phyloP scores from a whole-genome alignment of 768 basidiomycete species.

The Asterophora parasitica region DNA sequence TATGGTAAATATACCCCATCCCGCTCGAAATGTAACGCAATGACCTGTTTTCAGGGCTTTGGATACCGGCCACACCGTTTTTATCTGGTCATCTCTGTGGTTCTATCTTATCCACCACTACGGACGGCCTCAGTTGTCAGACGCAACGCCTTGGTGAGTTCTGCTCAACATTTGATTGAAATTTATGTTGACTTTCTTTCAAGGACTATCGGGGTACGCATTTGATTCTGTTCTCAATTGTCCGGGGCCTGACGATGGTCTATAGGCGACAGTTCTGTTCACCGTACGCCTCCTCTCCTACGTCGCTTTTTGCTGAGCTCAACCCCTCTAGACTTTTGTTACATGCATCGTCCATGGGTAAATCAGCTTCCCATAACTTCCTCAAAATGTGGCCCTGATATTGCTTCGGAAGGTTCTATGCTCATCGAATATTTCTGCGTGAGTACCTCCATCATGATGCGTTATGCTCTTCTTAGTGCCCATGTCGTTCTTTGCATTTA shows the following conservation, averaged over 20 bases:
- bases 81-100: constrained; percentile 12
- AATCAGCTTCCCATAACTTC: not conserved
- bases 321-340: not conserved
- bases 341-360: not conserved
- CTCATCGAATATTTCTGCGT: constrained; percentile 4
- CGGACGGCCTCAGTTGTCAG: not conserved
- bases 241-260: too few relatives aligned
- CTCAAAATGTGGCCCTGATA: not conserved
- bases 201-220: not conserved
- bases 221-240: too few relatives aligned
- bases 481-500: not conserved
- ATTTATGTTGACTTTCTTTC: not conserved
- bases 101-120: constrained; percentile 5
- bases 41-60: not conserved
- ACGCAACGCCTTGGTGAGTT: constrained; percentile 8
- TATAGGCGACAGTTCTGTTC: not conserved
- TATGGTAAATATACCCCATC: too few relatives aligned
- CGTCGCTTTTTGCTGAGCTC: not conserved
- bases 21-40: not conserved
- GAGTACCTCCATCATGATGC: too few relatives aligned
- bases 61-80: constrained; percentile 1
- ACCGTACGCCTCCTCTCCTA: not conserved
- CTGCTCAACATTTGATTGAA: not conserved
- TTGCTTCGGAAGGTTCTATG: not conserved
- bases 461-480: too few relatives aligned